Conservation (phyloP, 2,329 filamentous ascomycete genomes). For the Cyphellophora attinorum region DNA sequence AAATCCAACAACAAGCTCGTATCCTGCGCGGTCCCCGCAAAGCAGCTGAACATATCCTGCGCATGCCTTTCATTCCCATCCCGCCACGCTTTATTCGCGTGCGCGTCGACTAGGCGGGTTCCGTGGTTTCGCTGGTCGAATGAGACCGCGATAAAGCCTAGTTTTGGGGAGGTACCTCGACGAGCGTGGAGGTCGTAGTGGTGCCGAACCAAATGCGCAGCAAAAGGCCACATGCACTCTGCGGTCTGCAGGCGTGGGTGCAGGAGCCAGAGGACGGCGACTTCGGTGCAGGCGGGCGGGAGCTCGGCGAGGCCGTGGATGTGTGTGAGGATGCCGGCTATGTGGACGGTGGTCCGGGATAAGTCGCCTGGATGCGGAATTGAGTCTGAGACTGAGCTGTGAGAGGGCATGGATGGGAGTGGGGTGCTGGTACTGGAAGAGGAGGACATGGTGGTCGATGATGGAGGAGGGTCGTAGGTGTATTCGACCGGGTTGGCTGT, state of each 20-base stretch:
- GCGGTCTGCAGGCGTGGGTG: slow-evolving; percentile 67
- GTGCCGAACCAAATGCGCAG: slow-evolving; percentile 55
- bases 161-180: slow-evolving; percentile 11
- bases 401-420: slow-evolving; percentile 5
- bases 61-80: slow-evolving; percentile 72
- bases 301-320: slow-evolving; percentile 76
- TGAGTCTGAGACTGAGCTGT: slow-evolving; percentile 14
- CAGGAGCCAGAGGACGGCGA: slow-evolving; percentile 84
- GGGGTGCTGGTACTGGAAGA: slow-evolving; percentile 13
- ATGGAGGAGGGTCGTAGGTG: slow-evolving; percentile 12
- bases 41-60: slow-evolving; percentile 72
- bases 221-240: slow-evolving; percentile 66
- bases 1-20: slow-evolving; percentile 66
- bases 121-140: slow-evolving; percentile 96
- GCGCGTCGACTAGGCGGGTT: slow-evolving; percentile 53
- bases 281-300: slow-evolving; percentile 38
- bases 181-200: slow-evolving; percentile 45
- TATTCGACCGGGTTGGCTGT: slow-evolving; percentile 16
- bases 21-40: slow-evolving; percentile 61
- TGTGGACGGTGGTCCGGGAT: slow-evolving; percentile 45
- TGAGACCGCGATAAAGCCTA: slow-evolving; percentile 65
- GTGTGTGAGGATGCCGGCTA: slow-evolving; percentile 69
- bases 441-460: too few species aligned
- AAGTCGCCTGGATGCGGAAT: slow-evolving; percentile 16
- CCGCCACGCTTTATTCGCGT: slow-evolving; percentile 70